A percentile compares a stretch with the other conserved stretches of the same genome.
Conservation (phyloP, 441 rosid genomes). For the Metrosideros polymorpha region DNA sequence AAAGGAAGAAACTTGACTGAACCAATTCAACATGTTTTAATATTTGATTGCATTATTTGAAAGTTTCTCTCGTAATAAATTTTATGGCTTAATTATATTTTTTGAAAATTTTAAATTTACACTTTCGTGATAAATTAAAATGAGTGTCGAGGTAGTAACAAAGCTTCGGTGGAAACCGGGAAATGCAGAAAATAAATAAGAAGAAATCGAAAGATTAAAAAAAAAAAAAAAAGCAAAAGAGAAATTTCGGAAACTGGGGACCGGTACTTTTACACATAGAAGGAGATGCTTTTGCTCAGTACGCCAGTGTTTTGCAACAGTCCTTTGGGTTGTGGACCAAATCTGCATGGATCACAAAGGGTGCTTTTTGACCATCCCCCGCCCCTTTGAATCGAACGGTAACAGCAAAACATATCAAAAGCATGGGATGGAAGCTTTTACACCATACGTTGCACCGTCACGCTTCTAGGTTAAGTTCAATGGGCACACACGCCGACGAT, state of each 20-base stretch:
- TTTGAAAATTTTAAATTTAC: no score
- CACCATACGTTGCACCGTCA: background rate
- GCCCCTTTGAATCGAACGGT: background rate
- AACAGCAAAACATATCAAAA: background rate
- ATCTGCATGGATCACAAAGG: background rate
- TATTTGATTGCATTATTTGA: no score
- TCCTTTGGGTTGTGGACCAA: background rate
- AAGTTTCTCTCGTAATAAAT: no score
- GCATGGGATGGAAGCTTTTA: background rate
- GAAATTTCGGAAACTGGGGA: background rate
- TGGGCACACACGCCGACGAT: rapidly evolving
- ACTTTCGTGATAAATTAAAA: background rate
- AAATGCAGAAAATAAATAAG: background rate
- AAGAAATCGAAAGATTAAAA: background rate
- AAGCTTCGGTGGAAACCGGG: background rate
- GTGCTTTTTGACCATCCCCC: background rate
- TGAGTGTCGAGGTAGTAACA: background rate
- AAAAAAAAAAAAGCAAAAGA: background rate
- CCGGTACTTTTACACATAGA: background rate
- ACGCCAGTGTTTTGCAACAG: background rate
- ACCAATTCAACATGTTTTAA: no score
- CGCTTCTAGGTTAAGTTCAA: no score
- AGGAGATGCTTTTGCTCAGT: background rate
- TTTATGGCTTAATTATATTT: no score
- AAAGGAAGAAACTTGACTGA: no score